A percentile compares a stretch with the other conserved stretches of the same genome.
These are phyloP conservation scores for Collybia mongolica DNA, from an alignment of 768 basidiomycete species.

Conservation along the genomic window DNA sequence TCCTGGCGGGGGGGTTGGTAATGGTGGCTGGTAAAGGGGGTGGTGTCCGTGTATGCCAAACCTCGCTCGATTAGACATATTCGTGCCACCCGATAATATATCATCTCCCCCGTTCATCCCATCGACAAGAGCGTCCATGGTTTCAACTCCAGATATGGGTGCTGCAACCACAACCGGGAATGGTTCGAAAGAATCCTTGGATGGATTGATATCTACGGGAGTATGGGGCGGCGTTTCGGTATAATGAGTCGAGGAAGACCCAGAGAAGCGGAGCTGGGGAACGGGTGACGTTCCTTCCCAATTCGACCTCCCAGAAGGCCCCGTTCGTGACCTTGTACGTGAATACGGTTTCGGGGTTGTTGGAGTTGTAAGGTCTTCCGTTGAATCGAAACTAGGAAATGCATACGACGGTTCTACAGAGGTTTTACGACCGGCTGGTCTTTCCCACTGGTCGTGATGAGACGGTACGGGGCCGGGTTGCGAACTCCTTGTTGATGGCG, in stretches of 20 bases:
- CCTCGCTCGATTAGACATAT: slow-evolving; percentile 46
- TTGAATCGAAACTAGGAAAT: slow-evolving; percentile 39
- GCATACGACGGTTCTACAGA: slow-evolving; percentile 30
- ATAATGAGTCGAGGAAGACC: slow-evolving; percentile 64
- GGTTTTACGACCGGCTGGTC: background rate
- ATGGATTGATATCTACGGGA: slow-evolving; percentile 47
- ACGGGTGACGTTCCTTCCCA: slow-evolving; percentile 43
- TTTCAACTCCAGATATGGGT: slow-evolving; percentile 76
- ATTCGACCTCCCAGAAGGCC: slow-evolving; percentile 48
- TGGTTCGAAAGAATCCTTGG: slow-evolving; percentile 42
- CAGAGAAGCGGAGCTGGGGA: slow-evolving; percentile 61
- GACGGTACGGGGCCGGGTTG: slow-evolving; percentile 2
- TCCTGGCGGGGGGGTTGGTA: slow-evolving; percentile 83
- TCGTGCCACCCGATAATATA: slow-evolving; percentile 36
- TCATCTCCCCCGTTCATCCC: slow-evolving; percentile 83
- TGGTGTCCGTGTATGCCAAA: slow-evolving; percentile 63
- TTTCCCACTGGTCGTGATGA: slow-evolving; percentile 9
- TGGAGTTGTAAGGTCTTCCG: slow-evolving; percentile 24
- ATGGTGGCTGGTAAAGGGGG: slow-evolving; percentile 78
- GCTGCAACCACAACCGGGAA: slow-evolving; percentile 74
- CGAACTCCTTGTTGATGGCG: slow-evolving; percentile 21
- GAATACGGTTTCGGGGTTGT: slow-evolving; percentile 30
- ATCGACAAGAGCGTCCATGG: slow-evolving; percentile 86
- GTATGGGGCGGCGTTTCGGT: slow-evolving; percentile 74
- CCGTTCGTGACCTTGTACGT: slow-evolving; percentile 56